Evolutionary conservation across 1,139 yeast genomes (phyloP).

Genomic region (Candida buenavistaensis): DNA sequence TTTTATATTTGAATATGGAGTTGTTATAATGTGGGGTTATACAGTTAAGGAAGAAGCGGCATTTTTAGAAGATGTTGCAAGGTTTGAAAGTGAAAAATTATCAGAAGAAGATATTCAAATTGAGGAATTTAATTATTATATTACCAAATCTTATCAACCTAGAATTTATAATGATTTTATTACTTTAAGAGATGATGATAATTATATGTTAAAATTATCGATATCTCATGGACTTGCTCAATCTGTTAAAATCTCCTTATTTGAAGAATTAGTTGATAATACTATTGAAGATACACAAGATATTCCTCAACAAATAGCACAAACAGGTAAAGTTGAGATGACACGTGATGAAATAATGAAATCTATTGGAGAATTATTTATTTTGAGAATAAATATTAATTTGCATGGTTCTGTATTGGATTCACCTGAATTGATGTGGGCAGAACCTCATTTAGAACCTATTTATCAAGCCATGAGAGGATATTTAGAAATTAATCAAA

Average conservation of each 20-base stretch:
- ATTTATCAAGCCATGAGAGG: conserved; percentile 96
- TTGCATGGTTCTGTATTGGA: conserved; percentile 94
- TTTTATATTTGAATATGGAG: conserved; percentile 92
- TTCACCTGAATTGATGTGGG: conserved; percentile 98
- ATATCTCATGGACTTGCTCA: conserved; percentile 92
- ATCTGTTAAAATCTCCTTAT: conserved; percentile 88
- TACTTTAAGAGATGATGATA: conserved; percentile 84
- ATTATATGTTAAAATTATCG: conserved; percentile 85
- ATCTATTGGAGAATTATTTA: conserved; percentile 92
- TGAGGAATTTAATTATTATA: conserved; percentile 92
- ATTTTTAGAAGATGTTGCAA: conserved; percentile 77
- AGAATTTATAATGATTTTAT: conserved; percentile 93
- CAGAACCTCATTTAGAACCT: conserved; percentile 96
- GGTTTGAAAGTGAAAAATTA: conserved; percentile 86
- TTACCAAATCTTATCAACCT: conserved; percentile 91
- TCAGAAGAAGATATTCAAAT: conserved; percentile 89
- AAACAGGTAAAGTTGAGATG: conserved; percentile 93
- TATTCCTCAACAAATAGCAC: conserved; percentile 93
- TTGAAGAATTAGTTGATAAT: conserved; percentile 92
- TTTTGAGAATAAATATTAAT: conserved; percentile 84
- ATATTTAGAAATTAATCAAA: conserved; percentile 87
- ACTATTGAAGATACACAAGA: conserved; percentile 97
- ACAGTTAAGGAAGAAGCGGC: conserved; percentile 80
- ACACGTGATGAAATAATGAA: conserved; percentile 93
- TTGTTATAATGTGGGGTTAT: conserved; percentile 94